Evolutionary conservation across 179 eudicot species (phyloP), one percentile per base, ranked within the genome.

Genomic region (Spinacia oleracea): DNA sequence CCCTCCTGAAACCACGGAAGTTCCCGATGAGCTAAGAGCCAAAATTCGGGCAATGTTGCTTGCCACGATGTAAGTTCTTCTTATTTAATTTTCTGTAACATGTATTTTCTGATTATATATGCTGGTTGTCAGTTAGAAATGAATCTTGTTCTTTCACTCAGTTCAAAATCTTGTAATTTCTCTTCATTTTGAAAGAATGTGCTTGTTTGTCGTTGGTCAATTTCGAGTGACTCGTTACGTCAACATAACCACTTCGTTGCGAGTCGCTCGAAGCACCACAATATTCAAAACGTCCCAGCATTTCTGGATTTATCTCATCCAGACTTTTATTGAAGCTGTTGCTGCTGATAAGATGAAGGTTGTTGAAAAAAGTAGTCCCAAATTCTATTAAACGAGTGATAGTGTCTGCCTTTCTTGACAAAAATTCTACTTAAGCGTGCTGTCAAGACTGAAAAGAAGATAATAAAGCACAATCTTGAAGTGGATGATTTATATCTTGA

Each of bases 11-110:
- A 68, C 90, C 25, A 88, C 94, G 9, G 94, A 86, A 79, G 92
- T 96, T 75, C 82, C 98, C 40, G 94, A 92, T 85, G 99, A 94
- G 60, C 93, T 96, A 56, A 89, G 97, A 81, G 99, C 98, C 79
- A 96, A 96, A 85, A 88, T 96, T 75, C 86, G 98, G 77, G 99
- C 97, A 70, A 94, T 96, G 98, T 85, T 94, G 83, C 84, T 92
- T 87, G 93, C 93, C 51, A 93, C 89, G 23, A 53, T 83, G 89
- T 87, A 80, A 83, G 53, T 67, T 50, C 12, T 50, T 31, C 63
- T 23, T 9, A 25, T 38, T 73, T 31, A 20, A 9, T 14, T 72
- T 62, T 23, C 45, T 59, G 62, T 34, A 9, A 10, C 35, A 21
- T 53, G 45, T 74, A 40, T 27, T 43, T 40, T 59, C 45, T 18